Base-by-base conservation (phyloP, 2,329 filamentous ascomycete species). In the Colletotrichum navitas region DNA sequence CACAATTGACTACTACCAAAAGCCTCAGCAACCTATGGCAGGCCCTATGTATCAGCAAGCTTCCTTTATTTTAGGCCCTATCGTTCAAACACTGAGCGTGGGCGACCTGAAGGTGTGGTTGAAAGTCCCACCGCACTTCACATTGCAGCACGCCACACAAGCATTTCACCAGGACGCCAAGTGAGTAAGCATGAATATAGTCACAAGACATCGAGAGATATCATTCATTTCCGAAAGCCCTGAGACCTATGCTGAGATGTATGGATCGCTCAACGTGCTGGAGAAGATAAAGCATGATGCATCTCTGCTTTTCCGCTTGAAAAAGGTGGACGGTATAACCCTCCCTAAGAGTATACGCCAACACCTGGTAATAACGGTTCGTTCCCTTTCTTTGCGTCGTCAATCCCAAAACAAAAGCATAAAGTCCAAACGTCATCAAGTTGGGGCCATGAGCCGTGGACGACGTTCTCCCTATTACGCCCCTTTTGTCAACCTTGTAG, bases 361-460 rank as follows among this genome's bases (percentile, higher is more conserved):
- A 29, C 65, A 63, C 45, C 61, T 45, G 45, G 29, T 59, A 21
- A 49, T 32, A 54, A 45, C 59, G 39, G 36, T 68, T 58, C 36
- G 59, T 63, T 68, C 59, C 52, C 65, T 36, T 24, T 49, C 5
- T 59, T 58, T 59, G 59, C 59, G 39, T 71, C 65, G 36, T 63
- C 36, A 45, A 68, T 63, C 29, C 68, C 49, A 55, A 63, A 68
- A 54, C 51, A 54, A 63, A 29, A 52, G 32, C 36, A 29, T 16
- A 41, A 68, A 71, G 59, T 64, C 59, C 59, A 60, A 64, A 68
- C 55, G 39, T 68, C 68, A 63, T 60, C 45, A 68, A 49, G 21
- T 55, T 54, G 29, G 52, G 32, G 51, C 56, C 32, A 29, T 54
- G 47, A 47, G 24, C 39, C 47, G 65, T 34, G 39, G 65, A 18